Conservation (phyloP, 225 moss, liverwort and hornwort species). For the Antitrichia curtipendula region DNA sequence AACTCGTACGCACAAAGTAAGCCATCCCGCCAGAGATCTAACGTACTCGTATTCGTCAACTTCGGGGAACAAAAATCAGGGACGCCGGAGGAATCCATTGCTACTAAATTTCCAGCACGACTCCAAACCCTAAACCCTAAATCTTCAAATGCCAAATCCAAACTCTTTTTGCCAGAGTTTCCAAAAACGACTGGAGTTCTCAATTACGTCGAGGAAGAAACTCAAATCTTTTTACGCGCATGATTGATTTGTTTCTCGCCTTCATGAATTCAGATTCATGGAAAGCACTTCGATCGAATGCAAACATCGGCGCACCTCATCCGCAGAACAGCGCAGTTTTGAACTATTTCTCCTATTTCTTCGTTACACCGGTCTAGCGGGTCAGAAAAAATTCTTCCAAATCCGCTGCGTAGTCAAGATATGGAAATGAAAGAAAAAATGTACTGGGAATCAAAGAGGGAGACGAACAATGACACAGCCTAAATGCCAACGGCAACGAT, state of each 20-base stretch:
- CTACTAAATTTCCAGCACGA: background rate
- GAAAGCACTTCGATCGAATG: background rate
- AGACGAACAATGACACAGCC: background rate
- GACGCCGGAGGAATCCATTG: background rate
- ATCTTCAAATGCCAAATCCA: background rate
- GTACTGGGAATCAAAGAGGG: background rate
- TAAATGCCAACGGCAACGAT: background rate
- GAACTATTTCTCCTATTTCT: background rate
- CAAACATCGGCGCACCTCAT: background rate
- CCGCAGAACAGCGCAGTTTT: background rate
- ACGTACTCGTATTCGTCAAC: background rate
- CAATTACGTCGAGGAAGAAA: background rate
- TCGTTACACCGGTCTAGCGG: background rate
- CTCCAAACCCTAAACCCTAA: background rate
- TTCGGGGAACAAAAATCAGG: background rate
- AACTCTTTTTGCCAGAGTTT: background rate
- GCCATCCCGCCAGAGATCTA: conserved; percentile 72
- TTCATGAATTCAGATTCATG: background rate
- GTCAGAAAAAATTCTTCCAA: background rate
- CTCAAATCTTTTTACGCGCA: background rate
- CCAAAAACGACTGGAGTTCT: background rate
- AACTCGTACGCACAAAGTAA: conserved; percentile 85
- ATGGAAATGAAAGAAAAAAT: too few species aligned
- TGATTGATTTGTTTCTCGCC: background rate
- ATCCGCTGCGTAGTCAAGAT: background rate